Evolutionary conservation across 2,329 filamentous ascomycete species (phyloP).

Genomic region (Trichoderma lentiforme): DNA sequence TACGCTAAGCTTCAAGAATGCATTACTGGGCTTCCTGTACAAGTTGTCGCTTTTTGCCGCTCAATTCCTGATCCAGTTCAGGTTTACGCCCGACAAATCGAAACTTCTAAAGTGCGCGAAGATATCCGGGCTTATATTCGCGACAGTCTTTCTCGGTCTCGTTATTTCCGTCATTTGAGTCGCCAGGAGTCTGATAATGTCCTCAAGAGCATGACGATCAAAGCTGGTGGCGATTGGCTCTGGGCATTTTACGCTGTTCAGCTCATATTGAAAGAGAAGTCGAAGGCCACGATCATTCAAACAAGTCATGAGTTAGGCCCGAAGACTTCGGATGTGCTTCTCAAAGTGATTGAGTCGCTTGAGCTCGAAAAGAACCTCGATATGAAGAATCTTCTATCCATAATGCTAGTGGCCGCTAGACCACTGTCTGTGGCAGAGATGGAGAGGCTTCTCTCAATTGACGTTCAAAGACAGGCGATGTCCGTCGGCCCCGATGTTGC

Average conservation of each 20-base stretch:
- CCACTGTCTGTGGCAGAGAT: background rate
- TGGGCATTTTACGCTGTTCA: background rate
- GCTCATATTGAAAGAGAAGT: background rate
- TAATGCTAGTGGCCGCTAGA: background rate
- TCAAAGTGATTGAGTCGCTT: background rate
- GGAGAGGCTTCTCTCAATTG: background rate
- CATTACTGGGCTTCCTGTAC: background rate
- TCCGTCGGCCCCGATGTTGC: background rate
- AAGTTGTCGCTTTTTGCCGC: background rate
- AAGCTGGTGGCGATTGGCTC: background rate
- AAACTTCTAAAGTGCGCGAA: background rate
- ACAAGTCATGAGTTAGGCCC: background rate
- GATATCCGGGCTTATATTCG: background rate
- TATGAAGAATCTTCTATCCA: background rate
- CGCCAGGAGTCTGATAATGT: background rate
- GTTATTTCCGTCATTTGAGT: background rate
- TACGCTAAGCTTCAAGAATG: background rate
- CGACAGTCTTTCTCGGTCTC: background rate
- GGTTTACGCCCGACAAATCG: background rate
- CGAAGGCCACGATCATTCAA: background rate
- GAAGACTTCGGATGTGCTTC: background rate
- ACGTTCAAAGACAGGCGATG: background rate
- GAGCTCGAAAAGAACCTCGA: background rate
- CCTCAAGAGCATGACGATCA: background rate
- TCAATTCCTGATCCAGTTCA: background rate